Percentiles rank a stretch among this genome's conserved stretches.
These are phyloP conservation scores for Lentinula sp. DNA, from an alignment of 768 basidiomycete genomes.

Conservation along the genomic window DNA sequence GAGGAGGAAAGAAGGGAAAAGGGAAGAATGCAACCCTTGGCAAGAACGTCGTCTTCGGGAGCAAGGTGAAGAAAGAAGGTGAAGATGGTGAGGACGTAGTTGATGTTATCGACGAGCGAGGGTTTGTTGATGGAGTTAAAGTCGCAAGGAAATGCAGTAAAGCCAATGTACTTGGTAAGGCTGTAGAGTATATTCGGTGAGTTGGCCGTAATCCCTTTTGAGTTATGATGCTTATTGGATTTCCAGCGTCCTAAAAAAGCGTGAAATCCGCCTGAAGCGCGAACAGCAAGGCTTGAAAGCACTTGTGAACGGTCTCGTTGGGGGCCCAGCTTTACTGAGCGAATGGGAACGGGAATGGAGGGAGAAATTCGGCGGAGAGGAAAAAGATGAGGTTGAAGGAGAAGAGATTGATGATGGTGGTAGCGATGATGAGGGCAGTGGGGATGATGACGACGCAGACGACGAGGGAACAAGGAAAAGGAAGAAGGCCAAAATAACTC, in stretches of 20 bases:
- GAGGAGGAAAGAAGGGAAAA: slow-evolving; percentile 43
- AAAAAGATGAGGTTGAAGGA: slow-evolving; percentile 62
- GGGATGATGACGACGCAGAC: slow-evolving; percentile 47
- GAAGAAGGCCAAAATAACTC: slow-evolving; percentile 38
- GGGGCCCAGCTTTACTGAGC: slow-evolving; percentile 61
- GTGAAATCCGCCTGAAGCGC: slow-evolving; percentile 63
- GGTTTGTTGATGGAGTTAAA: slow-evolving; percentile 89
- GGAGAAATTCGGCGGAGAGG: slow-evolving; percentile 69
- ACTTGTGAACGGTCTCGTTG: slow-evolving; percentile 65
- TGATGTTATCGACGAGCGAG: slow-evolving; percentile 73
- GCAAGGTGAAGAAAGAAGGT: slow-evolving; percentile 22
- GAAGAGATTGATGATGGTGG: slow-evolving; percentile 38
- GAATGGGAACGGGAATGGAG: slow-evolving; percentile 79
- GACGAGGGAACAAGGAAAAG: slow-evolving; percentile 61
- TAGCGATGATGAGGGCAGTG: slow-evolving; percentile 32
- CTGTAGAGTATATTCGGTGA: slow-evolving; percentile 80
- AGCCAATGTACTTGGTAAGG: slow-evolving; percentile 85
- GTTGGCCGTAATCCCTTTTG: slow-evolving; percentile 8
- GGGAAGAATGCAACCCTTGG: slow-evolving; percentile 20
- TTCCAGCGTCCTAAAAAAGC: slow-evolving; percentile 67
- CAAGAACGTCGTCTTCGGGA: slow-evolving; percentile 18
- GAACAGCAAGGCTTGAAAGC: slow-evolving; percentile 74
- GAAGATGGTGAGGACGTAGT: slow-evolving; percentile 29
- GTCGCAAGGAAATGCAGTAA: slow-evolving; percentile 89
- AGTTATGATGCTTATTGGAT: neutral